phyloP scores from a whole-genome alignment of 169 alveolate genomes.

The Plasmodium knowlesi region DNA sequence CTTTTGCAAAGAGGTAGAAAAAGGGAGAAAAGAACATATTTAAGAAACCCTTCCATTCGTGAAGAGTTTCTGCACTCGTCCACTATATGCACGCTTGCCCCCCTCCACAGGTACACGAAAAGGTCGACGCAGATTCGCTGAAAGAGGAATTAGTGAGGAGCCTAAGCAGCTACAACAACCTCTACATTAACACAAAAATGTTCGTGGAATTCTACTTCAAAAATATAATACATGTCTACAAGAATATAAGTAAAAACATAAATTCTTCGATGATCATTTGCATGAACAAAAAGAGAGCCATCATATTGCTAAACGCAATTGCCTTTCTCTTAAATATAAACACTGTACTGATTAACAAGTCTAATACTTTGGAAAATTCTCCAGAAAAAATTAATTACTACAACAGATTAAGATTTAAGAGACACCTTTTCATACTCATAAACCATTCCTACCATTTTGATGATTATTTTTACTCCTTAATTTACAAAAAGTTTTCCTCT shows the following conservation, averaged over 20 bases:
- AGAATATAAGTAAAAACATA: slow-evolving; percentile 46
- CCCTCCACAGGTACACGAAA: slow-evolving; percentile 29
- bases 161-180: slow-evolving; percentile 60
- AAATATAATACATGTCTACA: slow-evolving; percentile 28
- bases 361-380: slow-evolving; percentile 2
- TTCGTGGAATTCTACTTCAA: slow-evolving; percentile 70
- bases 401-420: slow-evolving; percentile 52
- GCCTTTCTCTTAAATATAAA: slow-evolving; percentile 62
- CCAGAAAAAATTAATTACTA: slow-evolving; percentile 59
- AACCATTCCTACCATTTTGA: slow-evolving; percentile 50
- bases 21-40: not conserved
- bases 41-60: not conserved
- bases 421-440: slow-evolving; percentile 40
- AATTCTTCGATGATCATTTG: slow-evolving; percentile 69
- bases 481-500: slow-evolving; percentile 54
- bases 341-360: slow-evolving; percentile 41
- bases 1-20: slow-evolving; percentile 45
- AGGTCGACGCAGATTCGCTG: not conserved
- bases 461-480: slow-evolving; percentile 66
- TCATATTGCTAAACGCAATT: slow-evolving; percentile 37
- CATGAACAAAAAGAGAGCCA: slow-evolving; percentile 66
- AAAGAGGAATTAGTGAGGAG: slow-evolving; percentile 64
- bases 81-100: not conserved
- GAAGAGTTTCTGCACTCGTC: not conserved
- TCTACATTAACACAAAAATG: slow-evolving; percentile 51